Percentiles rank a stretch among this genome's conserved stretches.
Conservation (phyloP, 2,329 filamentous ascomycete genomes). For the Aureobasidium musti region DNA sequence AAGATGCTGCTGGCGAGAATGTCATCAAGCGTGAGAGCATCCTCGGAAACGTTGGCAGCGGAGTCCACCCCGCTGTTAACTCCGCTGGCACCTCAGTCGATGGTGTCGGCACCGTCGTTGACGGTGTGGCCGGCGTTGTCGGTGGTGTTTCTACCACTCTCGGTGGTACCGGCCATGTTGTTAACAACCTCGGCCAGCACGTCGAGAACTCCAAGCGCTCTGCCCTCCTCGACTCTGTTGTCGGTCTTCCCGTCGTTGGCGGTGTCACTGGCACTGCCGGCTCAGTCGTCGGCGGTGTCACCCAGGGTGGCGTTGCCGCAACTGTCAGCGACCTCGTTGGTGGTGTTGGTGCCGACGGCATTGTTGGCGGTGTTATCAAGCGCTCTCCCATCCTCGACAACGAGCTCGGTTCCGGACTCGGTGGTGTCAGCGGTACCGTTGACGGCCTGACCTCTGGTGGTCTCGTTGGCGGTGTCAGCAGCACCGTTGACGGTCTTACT, state of each 20-base stretch:
- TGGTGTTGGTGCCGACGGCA: not conserved
- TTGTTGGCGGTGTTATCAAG: not conserved
- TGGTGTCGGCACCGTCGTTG: not conserved
- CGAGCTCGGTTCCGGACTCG: not conserved
- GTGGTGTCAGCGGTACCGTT: not conserved
- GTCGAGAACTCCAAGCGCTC: constrained; percentile 15
- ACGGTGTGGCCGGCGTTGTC: not conserved
- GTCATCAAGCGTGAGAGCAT: constrained; percentile 1
- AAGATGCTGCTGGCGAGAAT: not conserved
- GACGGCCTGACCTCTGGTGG: not conserved
- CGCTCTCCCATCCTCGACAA: constrained; percentile 6
- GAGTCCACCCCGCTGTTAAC: not conserved
- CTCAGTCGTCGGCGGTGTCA: not conserved
- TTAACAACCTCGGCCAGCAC: constrained; percentile 1
- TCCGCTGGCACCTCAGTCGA: not conserved
- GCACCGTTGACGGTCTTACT: not conserved
- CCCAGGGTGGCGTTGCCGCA: not conserved
- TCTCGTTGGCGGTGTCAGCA: not conserved
- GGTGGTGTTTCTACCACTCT: not conserved
- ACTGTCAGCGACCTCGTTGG: not conserved
- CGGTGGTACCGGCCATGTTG: not conserved
- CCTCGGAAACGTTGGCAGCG: not conserved
- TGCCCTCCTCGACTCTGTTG: constrained; percentile 1
- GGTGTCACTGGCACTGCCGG: not conserved
- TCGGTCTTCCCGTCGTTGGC: not conserved